phyloP scores from a whole-genome alignment of 164 flowering plant species.

The Sextonia rubra region DNA sequence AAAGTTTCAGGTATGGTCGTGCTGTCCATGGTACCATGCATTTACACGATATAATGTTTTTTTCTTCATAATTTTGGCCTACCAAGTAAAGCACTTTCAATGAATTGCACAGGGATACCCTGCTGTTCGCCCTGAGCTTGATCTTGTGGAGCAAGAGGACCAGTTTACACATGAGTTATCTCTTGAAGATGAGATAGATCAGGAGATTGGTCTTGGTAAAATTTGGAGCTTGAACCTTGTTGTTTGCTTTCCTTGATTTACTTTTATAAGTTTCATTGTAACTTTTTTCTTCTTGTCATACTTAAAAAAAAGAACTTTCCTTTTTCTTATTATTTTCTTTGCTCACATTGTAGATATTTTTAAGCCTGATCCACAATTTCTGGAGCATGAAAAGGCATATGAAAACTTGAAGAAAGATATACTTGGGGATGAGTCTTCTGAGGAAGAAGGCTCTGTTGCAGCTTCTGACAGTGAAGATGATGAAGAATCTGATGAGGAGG shows the following conservation, averaged over 20 bases:
- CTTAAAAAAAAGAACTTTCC: no score
- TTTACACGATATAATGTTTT: not conserved
- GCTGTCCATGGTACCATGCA: not conserved
- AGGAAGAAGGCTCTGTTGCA: slow-evolving; percentile 52
- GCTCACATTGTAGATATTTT: slow-evolving; percentile 60
- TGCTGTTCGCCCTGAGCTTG: slow-evolving; percentile 87
- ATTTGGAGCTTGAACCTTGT: not conserved
- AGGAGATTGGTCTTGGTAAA: slow-evolving; percentile 73
- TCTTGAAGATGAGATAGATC: slow-evolving; percentile 68
- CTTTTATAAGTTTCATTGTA: no score
- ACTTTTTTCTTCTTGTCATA: not conserved
- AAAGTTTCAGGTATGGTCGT: slow-evolving; percentile 68
- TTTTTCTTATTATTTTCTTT: slow-evolving; percentile 9
- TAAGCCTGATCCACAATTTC: slow-evolving; percentile 55
- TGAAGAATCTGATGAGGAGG: slow-evolving; percentile 53
- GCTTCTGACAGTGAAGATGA: slow-evolving; percentile 42
- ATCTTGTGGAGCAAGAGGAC: slow-evolving; percentile 91
- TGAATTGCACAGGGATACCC: slow-evolving; percentile 65
- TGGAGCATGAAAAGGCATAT: slow-evolving; percentile 64
- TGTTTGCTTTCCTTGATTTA: not conserved
- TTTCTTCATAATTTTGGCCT: no score
- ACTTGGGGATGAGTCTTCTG: slow-evolving; percentile 68
- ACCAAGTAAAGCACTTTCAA: no score
- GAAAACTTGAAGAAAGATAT: slow-evolving; percentile 58
- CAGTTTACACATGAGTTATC: slow-evolving; percentile 87